Base-by-base conservation (phyloP, 306 rosid genomes). In the Parietaria judaica region DNA sequence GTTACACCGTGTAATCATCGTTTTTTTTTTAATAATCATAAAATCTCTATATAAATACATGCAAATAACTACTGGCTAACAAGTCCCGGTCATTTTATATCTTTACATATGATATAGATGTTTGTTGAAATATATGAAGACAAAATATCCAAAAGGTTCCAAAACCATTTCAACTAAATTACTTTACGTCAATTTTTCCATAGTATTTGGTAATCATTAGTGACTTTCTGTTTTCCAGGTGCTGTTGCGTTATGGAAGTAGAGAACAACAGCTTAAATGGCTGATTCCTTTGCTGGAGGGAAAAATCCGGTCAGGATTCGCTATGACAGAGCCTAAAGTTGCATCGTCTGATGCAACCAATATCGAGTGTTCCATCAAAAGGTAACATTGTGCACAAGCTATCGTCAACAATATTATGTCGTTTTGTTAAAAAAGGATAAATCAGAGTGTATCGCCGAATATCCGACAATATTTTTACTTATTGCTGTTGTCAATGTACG, bases 341-440 rank as follows among this genome's bases (percentile, higher is more conserved):
- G 99, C 97, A 58, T 88, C 99, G 64, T 88, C 99, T 58, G 97
- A 92, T 76, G 97, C 95, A 62, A 88, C 97, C 70, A 86, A 88
- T 61, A 88, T 92, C 56, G 95, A 84, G 58, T 92, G 88, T 69
- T 88, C 97, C 13, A 92, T 92, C 69, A 80, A 65, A 74, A 80
- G 97, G 99, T 92, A 47, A 58, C 63, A 56, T 67, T 63, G 34
- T 68, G 54, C 56, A 39, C 41, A 63, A 64, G 59, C 58, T 50
- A 66, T 34, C 31, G 31, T 23, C 31, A 23, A 23, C 2, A 23
- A 23, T 23, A 23, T 23, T 23, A 23, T 23, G 31, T 23, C 31
- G 31, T 2, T 23, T 1, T 23, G 31, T 23, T 23, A 23, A 23
- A 23, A 23, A 23, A 23, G 31, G 31, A 23, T 23, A 23, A 23